Evolutionary conservation across 148 eudicot genomes (phyloP).

Genomic region (Fagopyrum esculentum): DNA sequence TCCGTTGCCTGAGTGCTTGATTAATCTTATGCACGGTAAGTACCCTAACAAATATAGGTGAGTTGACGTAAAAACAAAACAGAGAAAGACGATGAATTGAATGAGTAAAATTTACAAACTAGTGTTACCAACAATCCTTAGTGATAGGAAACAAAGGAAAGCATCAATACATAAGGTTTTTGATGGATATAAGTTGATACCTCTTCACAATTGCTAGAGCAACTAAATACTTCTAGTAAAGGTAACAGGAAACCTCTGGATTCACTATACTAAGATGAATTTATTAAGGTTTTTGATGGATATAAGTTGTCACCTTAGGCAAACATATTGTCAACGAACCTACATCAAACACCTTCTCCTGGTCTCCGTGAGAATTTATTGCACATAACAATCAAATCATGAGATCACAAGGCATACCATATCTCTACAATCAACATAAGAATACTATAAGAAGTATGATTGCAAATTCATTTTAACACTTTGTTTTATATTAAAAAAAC

Average conservation of each 20-base stretch:
- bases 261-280: not conserved
- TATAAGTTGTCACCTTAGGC: no score
- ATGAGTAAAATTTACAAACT: not conserved
- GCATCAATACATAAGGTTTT: not conserved
- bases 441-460: not conserved
- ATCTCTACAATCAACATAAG: not conserved
- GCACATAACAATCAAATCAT: constrained; percentile 1
- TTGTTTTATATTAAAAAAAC: not conserved
- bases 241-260: not conserved
- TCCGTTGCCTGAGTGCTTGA: not conserved
- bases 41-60: not conserved
- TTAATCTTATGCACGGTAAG: not conserved
- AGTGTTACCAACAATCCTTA: not conserved
- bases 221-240: not conserved
- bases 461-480: not conserved
- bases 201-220: not conserved
- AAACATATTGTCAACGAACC: not conserved
- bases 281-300: no score
- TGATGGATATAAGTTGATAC: no score
- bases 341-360: not conserved
- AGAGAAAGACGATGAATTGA: not conserved
- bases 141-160: not conserved
- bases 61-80: not conserved
- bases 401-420: not conserved
- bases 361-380: not conserved